Base-by-base conservation (phyloP, 805 yeast genomes). In the Ascoidea asiatica region DNA sequence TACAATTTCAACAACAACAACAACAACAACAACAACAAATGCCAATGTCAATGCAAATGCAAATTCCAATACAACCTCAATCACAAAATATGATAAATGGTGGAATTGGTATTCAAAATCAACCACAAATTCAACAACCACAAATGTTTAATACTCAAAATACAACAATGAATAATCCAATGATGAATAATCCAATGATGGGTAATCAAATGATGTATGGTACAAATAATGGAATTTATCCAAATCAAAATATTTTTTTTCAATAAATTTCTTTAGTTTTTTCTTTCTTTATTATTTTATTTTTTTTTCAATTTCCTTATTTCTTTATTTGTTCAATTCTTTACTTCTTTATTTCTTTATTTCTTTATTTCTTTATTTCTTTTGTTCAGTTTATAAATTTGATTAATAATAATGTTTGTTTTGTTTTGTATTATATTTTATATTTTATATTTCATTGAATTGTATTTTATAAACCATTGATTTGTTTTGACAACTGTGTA, bases 21-120 rank as follows among this genome's bases (percentile, higher is more conserved):
- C 35, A 19, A 4, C 47, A 44, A 19, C 45, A 41, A 33, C 43
- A 29, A n/a, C 42, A 29, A 20, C 49, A 46, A 40, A 44, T 7
- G 11, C 22, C 29, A 42, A 19, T 7, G 23, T 19, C 17, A 18
- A 8, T 29, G 8, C 23, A 39, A 20, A 41, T 37, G 17, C 35
- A 8, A 8, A 3, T 29, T n/a, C n/a, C n/a, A n/a, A n/a, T n/a
- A n/a, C n/a, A n/a, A n/a, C n/a, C n/a, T n/a, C n/a, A n/a, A n/a
- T n/a, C n/a, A n/a, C n/a, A n/a, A n/a, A n/a, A n/a, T n/a, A n/a
- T n/a, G n/a, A n/a, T n/a, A n/a, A n/a, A n/a, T n/a, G n/a, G n/a
- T n/a, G n/a, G n/a, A n/a, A n/a, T n/a, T n/a, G n/a, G n/a, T n/a
- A n/a, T n/a, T n/a, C n/a, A n/a, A n/a, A n/a, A n/a, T n/a, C n/a